Evolutionary conservation across 164 flowering plant species (phyloP).

Genomic region (Echeveria elegans): DNA sequence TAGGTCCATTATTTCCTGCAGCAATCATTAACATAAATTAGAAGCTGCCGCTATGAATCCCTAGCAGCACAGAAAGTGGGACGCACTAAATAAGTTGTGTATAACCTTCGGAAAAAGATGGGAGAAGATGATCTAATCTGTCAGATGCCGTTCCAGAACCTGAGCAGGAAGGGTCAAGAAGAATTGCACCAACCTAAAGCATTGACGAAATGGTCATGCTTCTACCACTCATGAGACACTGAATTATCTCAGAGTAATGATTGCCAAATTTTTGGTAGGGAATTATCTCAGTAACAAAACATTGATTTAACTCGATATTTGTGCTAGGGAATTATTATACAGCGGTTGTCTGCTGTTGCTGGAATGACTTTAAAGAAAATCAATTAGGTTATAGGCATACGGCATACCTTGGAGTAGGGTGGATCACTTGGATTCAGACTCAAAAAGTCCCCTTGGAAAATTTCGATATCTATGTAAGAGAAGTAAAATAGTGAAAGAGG

Average conservation of each 20-base stretch:
- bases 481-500: constrained; percentile 24
- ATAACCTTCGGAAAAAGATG: constrained; percentile 51
- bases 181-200: constrained; percentile 71
- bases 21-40: neutral
- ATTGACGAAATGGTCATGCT: neutral
- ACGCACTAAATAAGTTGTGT: neutral
- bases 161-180: constrained; percentile 93
- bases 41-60: neutral
- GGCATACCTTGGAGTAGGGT: constrained; percentile 44
- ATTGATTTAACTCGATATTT: neutral
- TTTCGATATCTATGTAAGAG: constrained; percentile 42
- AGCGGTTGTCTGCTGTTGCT: neutral
- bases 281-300: too few species aligned
- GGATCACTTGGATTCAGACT: constrained; percentile 44
- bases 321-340: neutral
- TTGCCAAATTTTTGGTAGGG: too few species aligned
- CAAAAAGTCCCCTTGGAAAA: constrained; percentile 58
- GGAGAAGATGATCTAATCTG: constrained; percentile 85
- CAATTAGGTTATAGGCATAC: constrained; percentile 17
- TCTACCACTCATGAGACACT: too few species aligned
- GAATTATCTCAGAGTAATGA: neutral
- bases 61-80: too few species aligned
- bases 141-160: constrained; percentile 83
- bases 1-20: neutral
- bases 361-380: neutral